Conservation (phyloP, 345 rosid genomes). For the Dovyalis caffra region DNA sequence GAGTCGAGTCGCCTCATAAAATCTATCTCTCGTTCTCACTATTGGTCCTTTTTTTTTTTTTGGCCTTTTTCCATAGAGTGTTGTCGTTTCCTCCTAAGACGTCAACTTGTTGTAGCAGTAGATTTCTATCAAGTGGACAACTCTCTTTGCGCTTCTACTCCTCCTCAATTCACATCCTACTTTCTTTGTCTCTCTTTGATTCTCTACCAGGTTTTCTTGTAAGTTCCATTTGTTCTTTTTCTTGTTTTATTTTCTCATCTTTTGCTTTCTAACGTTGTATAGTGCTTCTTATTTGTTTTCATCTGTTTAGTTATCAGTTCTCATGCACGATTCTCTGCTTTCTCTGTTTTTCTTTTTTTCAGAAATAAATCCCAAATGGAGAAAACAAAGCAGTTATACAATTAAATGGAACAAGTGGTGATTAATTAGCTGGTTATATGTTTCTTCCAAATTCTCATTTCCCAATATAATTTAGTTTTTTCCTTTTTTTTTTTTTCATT, state of each 20-base stretch:
- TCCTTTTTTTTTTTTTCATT: neutral
- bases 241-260: too few species aligned
- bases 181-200: too few species aligned
- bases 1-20: constrained; percentile 7
- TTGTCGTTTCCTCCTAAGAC: neutral
- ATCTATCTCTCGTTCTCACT: neutral
- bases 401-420: constrained; percentile 9
- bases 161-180: too few species aligned
- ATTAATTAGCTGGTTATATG: neutral
- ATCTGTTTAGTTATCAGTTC: too few species aligned
- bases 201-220: too few species aligned
- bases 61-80: neutral
- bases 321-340: too few species aligned
- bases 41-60: neutral
- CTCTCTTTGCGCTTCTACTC: too few species aligned
- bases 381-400: neutral
- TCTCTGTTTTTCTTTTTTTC: neutral
- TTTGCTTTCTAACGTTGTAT: too few species aligned
- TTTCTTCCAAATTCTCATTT: neutral
- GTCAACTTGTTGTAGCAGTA: neutral
- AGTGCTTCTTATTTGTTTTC: too few species aligned
- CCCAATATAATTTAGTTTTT: neutral
- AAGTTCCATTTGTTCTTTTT: too few species aligned
- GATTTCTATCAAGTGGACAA: too few species aligned
- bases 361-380: neutral